Evolutionary conservation across 192 early-diverging fungal species (phyloP).

Genomic region (Chytriomyces sp.): DNA sequence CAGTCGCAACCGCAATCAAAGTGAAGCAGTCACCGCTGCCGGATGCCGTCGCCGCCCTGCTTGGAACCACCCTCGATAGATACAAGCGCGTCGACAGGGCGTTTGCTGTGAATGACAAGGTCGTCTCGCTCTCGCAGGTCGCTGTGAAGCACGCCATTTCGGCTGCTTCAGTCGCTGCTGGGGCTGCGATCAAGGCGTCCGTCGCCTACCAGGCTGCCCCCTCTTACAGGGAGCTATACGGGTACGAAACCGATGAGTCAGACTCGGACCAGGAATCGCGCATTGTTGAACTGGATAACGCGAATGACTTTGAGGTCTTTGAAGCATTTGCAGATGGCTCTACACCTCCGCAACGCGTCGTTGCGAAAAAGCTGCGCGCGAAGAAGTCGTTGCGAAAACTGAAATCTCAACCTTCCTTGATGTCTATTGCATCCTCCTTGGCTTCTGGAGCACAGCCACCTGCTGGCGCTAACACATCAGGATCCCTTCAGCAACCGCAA

Average conservation of each 20-base stretch:
- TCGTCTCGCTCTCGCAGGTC: constrained; percentile 33
- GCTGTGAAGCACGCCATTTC: constrained; percentile 33
- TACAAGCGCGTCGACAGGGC: constrained; percentile 43
- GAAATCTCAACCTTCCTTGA: not conserved
- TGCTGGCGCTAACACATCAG: too few relatives aligned
- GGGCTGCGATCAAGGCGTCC: constrained; percentile 40
- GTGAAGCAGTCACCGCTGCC: constrained; percentile 48
- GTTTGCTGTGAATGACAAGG: constrained; percentile 38
- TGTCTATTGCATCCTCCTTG: not conserved
- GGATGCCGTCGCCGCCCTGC: constrained; percentile 32
- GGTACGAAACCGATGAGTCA: constrained; percentile 11
- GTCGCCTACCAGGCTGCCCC: constrained; percentile 45
- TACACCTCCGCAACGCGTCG: not conserved
- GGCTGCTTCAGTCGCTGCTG: constrained; percentile 41
- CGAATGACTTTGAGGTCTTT: constrained; percentile 22
- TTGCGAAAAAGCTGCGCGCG: not conserved
- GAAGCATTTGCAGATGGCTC: not conserved
- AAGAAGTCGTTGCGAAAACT: not conserved
- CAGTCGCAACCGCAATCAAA: constrained; percentile 37
- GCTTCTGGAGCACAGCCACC: too few relatives aligned
- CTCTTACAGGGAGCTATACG: constrained; percentile 35
- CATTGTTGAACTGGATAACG: not conserved
- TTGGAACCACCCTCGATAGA: constrained; percentile 24
- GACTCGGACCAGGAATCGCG: constrained; percentile 6
- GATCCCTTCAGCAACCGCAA: too few relatives aligned